Percentiles rank a stretch among this genome's conserved stretches.
Conservation (phyloP, 129 eudicot species). For the Centaurea solstitialis region DNA sequence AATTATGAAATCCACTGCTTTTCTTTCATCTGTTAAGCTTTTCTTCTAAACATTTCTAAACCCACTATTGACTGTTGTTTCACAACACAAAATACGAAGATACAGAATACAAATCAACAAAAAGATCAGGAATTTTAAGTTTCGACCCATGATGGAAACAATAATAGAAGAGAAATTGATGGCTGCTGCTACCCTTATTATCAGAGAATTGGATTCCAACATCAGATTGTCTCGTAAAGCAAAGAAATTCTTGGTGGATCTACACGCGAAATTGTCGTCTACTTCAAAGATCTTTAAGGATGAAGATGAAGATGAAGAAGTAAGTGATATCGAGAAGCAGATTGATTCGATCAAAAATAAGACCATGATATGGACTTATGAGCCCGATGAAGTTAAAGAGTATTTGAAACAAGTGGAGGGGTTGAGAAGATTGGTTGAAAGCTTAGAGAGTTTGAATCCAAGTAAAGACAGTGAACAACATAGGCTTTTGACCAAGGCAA, state of each 20-base stretch:
- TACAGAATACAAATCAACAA: too few relatives aligned
- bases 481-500: constrained; percentile 50
- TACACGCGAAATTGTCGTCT: constrained; percentile 52
- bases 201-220: constrained; percentile 58
- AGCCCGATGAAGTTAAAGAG: constrained; percentile 59
- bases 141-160: constrained; percentile 21
- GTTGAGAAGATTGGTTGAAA: constrained; percentile 45
- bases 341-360: constrained; percentile 53
- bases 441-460: constrained; percentile 52
- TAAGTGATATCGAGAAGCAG: constrained; percentile 49
- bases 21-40: too few relatives aligned
- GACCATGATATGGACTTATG: constrained; percentile 75
- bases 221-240: constrained; percentile 48
- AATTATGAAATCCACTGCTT: too few relatives aligned
- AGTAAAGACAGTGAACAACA: constrained; percentile 39
- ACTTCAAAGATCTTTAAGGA: constrained; percentile 14
- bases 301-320: constrained; percentile 13
- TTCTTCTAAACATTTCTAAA: too few relatives aligned
- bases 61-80: too few relatives aligned
- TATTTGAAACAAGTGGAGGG: constrained; percentile 64
- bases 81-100: too few relatives aligned
- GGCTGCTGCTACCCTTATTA: constrained; percentile 63
- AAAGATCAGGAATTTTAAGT: too few relatives aligned
- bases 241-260: neutral
- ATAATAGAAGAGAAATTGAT: constrained; percentile 67